Percentiles rank a stretch among this genome's conserved stretches.
phyloP scores from a whole-genome alignment of 306 rosid genomes.

The Comarum palustre region DNA sequence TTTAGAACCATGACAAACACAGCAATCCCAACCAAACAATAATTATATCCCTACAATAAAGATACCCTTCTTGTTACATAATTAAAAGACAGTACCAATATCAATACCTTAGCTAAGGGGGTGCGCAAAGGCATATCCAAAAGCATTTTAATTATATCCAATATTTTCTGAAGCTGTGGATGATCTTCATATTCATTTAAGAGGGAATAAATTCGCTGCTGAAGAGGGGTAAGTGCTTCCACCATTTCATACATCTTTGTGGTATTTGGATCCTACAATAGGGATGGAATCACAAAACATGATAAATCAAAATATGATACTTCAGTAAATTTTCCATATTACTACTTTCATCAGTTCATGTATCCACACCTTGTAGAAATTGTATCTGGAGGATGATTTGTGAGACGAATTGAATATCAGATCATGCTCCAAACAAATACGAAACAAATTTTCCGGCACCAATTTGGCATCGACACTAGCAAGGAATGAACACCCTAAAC shows the following conservation, averaged over 20 bases:
- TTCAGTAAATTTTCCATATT: constrained; percentile 8
- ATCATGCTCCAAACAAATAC: constrained; percentile 65
- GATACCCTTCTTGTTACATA: neutral
- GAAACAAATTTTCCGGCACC: constrained; percentile 72
- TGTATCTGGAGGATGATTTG: constrained; percentile 47
- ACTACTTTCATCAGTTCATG: constrained; percentile 1
- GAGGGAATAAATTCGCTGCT: constrained; percentile 41
- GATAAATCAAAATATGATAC: constrained; percentile 15
- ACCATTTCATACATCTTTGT: constrained; percentile 66
- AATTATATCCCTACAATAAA: neutral
- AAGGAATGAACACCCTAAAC: constrained; percentile 43
- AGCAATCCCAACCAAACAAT: neutral
- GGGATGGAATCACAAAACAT: constrained; percentile 7
- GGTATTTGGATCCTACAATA: constrained; percentile 75
- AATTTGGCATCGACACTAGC: constrained; percentile 61
- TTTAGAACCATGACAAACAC: too few relatives aligned
- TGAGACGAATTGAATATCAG: constrained; percentile 41
- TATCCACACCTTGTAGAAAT: constrained; percentile 71
- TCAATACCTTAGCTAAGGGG: constrained; percentile 76
- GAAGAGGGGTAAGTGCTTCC: constrained; percentile 57
- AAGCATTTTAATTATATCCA: constrained; percentile 64
- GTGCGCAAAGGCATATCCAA: constrained; percentile 52
- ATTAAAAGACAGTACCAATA: neutral
- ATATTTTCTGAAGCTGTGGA: constrained; percentile 54
- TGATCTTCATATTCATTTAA: constrained; percentile 58